Evolutionary conservation across 2,329 filamentous ascomycete species (phyloP).

Genomic region (Karstenula rhodostoma): DNA sequence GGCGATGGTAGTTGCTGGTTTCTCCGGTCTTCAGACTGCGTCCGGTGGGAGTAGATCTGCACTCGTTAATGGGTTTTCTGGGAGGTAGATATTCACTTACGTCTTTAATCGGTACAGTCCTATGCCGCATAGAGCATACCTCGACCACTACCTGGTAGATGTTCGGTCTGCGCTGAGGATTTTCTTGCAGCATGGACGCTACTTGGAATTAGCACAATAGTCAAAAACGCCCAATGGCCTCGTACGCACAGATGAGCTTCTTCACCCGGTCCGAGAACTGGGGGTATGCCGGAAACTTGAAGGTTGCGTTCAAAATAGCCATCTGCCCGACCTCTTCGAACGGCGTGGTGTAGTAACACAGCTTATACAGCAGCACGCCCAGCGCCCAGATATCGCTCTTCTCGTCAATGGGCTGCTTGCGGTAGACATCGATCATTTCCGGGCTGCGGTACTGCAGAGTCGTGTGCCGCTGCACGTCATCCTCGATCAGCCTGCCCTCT

Average conservation of each 20-base stretch:
- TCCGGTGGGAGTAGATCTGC: slow-evolving; percentile 61
- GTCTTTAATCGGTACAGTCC: slow-evolving; percentile 86
- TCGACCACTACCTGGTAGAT: slow-evolving; percentile 94
- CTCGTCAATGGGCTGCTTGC: slow-evolving; percentile 95
- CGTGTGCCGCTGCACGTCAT: slow-evolving; percentile 96
- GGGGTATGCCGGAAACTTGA: slow-evolving; percentile 88
- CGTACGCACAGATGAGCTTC: slow-evolving; percentile 77
- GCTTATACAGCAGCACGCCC: slow-evolving; percentile 93
- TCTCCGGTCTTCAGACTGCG: slow-evolving; percentile 69
- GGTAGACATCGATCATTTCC: slow-evolving; percentile 98
- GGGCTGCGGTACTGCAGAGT: slow-evolving; percentile 97
- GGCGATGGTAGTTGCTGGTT: slow-evolving; percentile 67
- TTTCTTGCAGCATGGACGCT: slow-evolving; percentile 92
- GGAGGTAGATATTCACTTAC: slow-evolving; percentile 56
- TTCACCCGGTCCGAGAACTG: slow-evolving; percentile 90
- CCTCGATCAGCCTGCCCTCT: slow-evolving; percentile 91
- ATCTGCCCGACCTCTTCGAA: slow-evolving; percentile 98
- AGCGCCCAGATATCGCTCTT: slow-evolving; percentile 99
- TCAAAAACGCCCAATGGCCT: not conserved
- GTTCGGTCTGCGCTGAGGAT: slow-evolving; percentile 80
- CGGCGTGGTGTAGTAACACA: slow-evolving; percentile 98
- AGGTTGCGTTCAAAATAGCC: slow-evolving; percentile 94
- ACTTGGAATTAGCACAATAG: slow-evolving; percentile 26
- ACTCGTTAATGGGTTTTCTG: slow-evolving; percentile 29
- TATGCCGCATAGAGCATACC: slow-evolving; percentile 86